Conservation (phyloP, 495 filamentous ascomycete genomes). For the Tuber indicum region DNA sequence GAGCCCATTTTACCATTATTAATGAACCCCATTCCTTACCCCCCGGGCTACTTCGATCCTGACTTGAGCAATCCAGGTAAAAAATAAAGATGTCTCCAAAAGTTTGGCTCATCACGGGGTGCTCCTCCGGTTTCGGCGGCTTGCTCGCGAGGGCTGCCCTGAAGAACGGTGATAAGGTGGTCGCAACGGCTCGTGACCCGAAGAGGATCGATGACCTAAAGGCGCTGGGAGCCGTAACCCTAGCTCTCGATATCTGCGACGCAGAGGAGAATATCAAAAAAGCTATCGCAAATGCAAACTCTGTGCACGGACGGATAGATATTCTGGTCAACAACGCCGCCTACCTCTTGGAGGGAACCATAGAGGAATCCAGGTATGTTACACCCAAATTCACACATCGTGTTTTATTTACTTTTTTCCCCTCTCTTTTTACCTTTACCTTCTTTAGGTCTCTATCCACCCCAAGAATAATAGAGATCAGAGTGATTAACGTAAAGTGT, state of each 20-base stretch:
- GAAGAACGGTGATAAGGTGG: slow-evolving; percentile 45
- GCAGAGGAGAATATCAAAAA: slow-evolving; percentile 37
- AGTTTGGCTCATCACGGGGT: slow-evolving; percentile 50
- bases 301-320: slow-evolving; percentile 47
- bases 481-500: slow-evolving; percentile 6
- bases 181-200: slow-evolving; percentile 44
- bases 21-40: not conserved
- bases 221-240: slow-evolving; percentile 43
- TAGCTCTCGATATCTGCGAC: slow-evolving; percentile 44
- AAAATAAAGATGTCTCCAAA: slow-evolving; percentile 19
- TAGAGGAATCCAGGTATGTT: slow-evolving; percentile 47
- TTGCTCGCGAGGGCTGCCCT: slow-evolving; percentile 43
- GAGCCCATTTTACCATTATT: not conserved
- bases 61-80: not conserved
- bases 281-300: slow-evolving; percentile 40
- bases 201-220: slow-evolving; percentile 42
- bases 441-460: not conserved
- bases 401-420: not conserved
- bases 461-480: not conserved
- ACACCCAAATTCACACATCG: not conserved
- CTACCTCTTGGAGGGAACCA: slow-evolving; percentile 45
- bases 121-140: slow-evolving; percentile 46
- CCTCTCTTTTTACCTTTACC: not conserved
- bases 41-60: not conserved
- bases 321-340: slow-evolving; percentile 51